Evolutionary conservation across 345 rosid species (phyloP), one percentile per base, ranked within the genome.

Genomic region (Populus tremula): DNA sequence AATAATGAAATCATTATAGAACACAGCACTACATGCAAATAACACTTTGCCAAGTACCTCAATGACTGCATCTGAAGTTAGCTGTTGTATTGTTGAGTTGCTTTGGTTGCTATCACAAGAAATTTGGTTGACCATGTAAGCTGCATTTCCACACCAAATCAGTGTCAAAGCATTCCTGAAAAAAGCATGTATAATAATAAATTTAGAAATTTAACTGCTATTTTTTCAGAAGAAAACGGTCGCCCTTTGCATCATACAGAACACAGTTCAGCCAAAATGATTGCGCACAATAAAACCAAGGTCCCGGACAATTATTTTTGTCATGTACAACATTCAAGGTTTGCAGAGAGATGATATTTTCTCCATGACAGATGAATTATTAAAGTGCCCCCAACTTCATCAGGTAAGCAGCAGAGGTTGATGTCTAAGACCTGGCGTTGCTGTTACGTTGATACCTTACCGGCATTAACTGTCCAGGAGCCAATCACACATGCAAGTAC

Each of bases 21-120:
- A 47, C 18, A 18, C 35, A 18, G 41, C 45, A 6, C 71, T 27
- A 56, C 75, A 61, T 69, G 23, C 4, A n/a, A 65, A 49, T 35
- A 41, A 79, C 47, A 73, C 72, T 47, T 43, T 23, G 61, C 61
- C 49, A 7, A 77, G 35, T 71, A 93, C 99, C 96, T 95, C 96
- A 25, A 93, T 95, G 67, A 91, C 85, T 83, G 97, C 91, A 82
- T 95, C 97, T 20, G 98, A 95, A 77, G 92, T 91, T 82, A 95
- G 90, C 71, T 75, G 83, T 76, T 89, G 93, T 73, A 83, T 80
- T 49, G 76, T 76, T 41, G 98, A 85, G 18, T 75, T 79, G 61
- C 80, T 76, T 75, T 27, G 62, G 61, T 49, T 84, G 84, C 79
- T 78, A 67, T 70, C 91, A 75, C 90, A 95, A 54, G 98, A 90